These are phyloP conservation scores for Pelargonium myrrhifolium DNA, from an alignment of 441 rosid species.

Conservation along the genomic window DNA sequence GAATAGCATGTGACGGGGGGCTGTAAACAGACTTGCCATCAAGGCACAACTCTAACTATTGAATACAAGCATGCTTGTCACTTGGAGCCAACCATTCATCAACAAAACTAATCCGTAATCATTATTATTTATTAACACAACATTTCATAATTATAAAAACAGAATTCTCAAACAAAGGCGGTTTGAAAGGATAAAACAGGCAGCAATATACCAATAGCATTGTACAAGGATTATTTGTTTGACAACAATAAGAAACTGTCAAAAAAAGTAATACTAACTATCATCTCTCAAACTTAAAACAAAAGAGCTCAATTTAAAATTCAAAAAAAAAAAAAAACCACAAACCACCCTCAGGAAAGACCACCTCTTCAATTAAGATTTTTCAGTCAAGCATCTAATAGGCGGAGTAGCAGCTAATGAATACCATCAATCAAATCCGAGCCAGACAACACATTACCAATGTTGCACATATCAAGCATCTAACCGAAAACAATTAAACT, in stretches of 20 bases:
- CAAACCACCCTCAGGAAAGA: neutral
- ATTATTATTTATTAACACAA: neutral
- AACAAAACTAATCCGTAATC: neutral
- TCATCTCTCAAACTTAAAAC: neutral
- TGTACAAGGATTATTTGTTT: neutral
- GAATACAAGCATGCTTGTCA: too few species aligned
- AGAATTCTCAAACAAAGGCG: neutral
- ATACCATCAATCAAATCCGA: neutral
- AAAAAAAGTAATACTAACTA: neutral
- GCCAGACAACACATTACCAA: neutral
- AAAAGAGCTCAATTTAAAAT: neutral
- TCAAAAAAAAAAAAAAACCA: neutral
- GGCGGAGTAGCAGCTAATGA: neutral
- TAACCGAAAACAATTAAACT: neutral
- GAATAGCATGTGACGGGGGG: too few species aligned
- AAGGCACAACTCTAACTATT: too few species aligned
- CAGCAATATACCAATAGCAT: neutral
- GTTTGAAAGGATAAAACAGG: neutral
- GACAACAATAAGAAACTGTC: neutral
- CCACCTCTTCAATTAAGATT: neutral
- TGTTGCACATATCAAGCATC: neutral
- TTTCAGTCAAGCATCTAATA: neutral
- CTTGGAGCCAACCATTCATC: neutral
- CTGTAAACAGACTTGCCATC: neutral
- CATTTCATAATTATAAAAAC: neutral